Evolutionary conservation across 441 rosid genomes (phyloP), one percentile per base, ranked within the genome.

Genomic region (Metrosideros polymorpha): DNA sequence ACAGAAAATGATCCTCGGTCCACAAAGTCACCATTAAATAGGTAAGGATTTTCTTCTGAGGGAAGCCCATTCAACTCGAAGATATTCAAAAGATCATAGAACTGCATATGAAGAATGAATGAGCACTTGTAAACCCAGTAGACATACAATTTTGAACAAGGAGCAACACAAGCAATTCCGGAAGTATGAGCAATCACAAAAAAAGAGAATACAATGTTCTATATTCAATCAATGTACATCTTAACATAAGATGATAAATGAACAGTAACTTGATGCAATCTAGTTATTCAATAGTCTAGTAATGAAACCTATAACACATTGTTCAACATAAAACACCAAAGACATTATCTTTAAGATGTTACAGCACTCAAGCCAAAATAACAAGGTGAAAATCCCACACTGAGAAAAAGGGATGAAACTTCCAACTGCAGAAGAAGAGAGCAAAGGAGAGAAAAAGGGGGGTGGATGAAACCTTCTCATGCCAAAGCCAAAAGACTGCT

Each of bases 1-100:
- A 96, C 75, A n/a, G 99, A 98, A 91, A 96, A 98, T 29, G 98
- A 96, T 87, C 99, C 99, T 89, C 99, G 95, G 89, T 98, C 99
- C 88, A 98, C 99, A 89, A 98, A 96, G 90, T 98, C 99, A 2
- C 99, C 99, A 89, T 98, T 98, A 85, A 98, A 98, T 51, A 98
- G 94, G 89, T 95, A 98, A 7, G 98, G 99, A 86, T 98, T 98
- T 91, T 94, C 98, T 91, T 95, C 99, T 4, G 98, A 96, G 25
- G 99, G 99, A 84, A 98, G 95, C 85, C 99, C 99, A 88, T 95
- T 98, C 52, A 98, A 97, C 93, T 96, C 98, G 85, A 96, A 98
- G 75, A 98, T 98, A 86, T 98, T 98, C 86, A 98, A 84, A 47
- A 98, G 94, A 90, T 96, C 99, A 84, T 96, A 98, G 90, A 95